phyloP scores from a whole-genome alignment of 2,329 filamentous ascomycete genomes.

The Grosmannia huntii region DNA sequence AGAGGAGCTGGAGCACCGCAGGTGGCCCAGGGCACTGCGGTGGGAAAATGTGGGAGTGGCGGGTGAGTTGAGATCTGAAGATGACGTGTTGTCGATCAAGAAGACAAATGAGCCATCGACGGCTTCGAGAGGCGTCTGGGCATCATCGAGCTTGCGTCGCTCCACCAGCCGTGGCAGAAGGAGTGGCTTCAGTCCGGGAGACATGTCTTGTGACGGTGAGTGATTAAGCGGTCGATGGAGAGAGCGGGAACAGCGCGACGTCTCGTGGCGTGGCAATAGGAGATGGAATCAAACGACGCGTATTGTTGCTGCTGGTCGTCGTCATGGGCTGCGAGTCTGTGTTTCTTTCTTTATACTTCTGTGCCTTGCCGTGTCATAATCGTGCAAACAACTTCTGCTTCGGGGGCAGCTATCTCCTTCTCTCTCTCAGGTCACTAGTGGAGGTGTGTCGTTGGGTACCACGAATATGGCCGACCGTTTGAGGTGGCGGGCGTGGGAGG shows the following conservation, averaged over 20 bases:
- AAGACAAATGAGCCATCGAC: slow-evolving; percentile 26
- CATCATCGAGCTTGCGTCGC: slow-evolving; percentile 28
- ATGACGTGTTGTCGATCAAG: slow-evolving; percentile 39
- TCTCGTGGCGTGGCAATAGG: neutral
- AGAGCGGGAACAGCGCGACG: neutral
- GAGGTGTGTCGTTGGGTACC: neutral
- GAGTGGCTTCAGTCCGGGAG: slow-evolving; percentile 38
- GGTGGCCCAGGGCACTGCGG: slow-evolving; percentile 32
- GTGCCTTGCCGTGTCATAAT: neutral
- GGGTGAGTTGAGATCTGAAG: slow-evolving; percentile 54
- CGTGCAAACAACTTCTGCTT: neutral
- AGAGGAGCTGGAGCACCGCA: slow-evolving; percentile 54
- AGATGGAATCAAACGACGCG: neutral
- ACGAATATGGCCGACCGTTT: neutral
- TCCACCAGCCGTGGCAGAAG: slow-evolving; percentile 40
- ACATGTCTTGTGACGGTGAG: slow-evolving; percentile 20
- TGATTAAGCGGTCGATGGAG: neutral
- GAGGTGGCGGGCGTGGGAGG: neutral
- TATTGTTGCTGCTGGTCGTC: neutral
- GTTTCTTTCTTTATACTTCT: neutral
- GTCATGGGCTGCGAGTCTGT: neutral
- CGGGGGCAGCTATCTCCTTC: no score
- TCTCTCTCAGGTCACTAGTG: no score
- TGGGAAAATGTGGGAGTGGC: slow-evolving; percentile 56
- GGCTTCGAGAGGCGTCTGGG: slow-evolving; percentile 15